These are phyloP conservation scores for Cyberlindnera samutprakarnensis DNA, from an alignment of 805 yeast species.

Conservation along the genomic window DNA sequence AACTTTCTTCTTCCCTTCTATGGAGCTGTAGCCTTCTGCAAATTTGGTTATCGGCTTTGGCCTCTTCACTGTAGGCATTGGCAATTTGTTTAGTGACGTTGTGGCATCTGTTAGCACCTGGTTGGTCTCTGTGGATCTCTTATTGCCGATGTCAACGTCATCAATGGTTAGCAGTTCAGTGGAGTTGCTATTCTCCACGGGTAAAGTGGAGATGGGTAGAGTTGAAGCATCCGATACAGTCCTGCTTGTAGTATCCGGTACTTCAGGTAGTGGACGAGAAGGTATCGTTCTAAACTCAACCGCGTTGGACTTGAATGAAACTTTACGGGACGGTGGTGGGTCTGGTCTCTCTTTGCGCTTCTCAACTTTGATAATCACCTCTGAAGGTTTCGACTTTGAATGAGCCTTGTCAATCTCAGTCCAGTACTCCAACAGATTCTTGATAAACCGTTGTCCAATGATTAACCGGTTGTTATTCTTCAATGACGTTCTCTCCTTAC, in stretches of 20 bases:
- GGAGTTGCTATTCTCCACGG: not conserved
- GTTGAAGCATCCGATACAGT: not conserved
- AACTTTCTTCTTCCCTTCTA: constrained; percentile 40
- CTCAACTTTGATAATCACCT: constrained; percentile 2
- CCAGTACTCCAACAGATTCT: constrained; percentile 48
- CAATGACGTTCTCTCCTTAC: constrained; percentile 40
- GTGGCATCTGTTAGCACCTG: constrained; percentile 19
- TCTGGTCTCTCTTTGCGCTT: constrained; percentile 1
- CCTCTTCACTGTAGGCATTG: constrained; percentile 3
- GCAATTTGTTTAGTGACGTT: constrained; percentile 14
- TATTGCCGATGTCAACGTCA: not conserved
- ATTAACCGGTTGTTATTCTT: constrained; percentile 38
- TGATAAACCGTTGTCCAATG: constrained; percentile 46
- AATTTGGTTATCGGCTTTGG: constrained; percentile 14
- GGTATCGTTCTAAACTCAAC: constrained; percentile 3
- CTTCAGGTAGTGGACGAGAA: constrained; percentile 11
- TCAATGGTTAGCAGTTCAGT: not conserved
- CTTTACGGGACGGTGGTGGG: constrained; percentile 13
- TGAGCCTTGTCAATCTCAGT: constrained; percentile 3
- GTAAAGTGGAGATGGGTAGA: not conserved
- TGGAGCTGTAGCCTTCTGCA: constrained; percentile 25
- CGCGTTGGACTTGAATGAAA: constrained; percentile 1
- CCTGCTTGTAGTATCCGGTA: constrained; percentile 3
- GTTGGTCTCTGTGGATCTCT: not conserved
- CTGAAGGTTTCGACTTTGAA: no score